Percentiles rank a stretch among this genome's conserved stretches.
Conservation (phyloP, 2,329 filamentous ascomycete species). For the Sporothrix sp. region DNA sequence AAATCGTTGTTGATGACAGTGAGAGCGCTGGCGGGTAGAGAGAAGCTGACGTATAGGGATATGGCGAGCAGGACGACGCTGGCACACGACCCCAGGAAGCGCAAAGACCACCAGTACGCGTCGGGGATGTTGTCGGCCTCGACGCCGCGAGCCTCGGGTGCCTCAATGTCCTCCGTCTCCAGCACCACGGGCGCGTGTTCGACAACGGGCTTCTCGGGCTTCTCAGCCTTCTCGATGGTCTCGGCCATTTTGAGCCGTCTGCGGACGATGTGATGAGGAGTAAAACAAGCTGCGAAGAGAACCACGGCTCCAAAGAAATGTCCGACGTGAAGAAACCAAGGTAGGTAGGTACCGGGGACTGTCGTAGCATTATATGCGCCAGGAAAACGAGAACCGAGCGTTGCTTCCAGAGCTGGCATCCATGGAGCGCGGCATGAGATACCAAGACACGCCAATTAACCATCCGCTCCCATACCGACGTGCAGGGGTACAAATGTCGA, state of each 20-base stretch:
- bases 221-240: background rate
- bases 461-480: no score
- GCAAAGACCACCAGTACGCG: constrained; percentile 12
- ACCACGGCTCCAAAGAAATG: no score
- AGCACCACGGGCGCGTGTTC: background rate
- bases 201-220: background rate
- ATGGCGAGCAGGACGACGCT: constrained; percentile 9
- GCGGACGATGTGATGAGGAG: background rate
- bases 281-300: no score
- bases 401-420: no score
- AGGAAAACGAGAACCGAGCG: no score
- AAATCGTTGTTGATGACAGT: background rate
- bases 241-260: background rate
- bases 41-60: constrained; percentile 6
- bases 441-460: no score
- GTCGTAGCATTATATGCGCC: no score
- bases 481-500: no score
- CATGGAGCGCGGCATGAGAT: no score
- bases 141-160: constrained; percentile 5
- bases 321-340: no score
- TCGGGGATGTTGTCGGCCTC: constrained; percentile 11
- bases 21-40: background rate
- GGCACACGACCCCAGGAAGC: constrained; percentile 9
- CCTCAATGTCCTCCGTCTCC: constrained; percentile 2
- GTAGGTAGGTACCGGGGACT: no score